Percentiles rank a stretch among this genome's conserved stretches.
Conservation (phyloP, 345 rosid genomes). For the Melaleuca quinquenervia region DNA sequence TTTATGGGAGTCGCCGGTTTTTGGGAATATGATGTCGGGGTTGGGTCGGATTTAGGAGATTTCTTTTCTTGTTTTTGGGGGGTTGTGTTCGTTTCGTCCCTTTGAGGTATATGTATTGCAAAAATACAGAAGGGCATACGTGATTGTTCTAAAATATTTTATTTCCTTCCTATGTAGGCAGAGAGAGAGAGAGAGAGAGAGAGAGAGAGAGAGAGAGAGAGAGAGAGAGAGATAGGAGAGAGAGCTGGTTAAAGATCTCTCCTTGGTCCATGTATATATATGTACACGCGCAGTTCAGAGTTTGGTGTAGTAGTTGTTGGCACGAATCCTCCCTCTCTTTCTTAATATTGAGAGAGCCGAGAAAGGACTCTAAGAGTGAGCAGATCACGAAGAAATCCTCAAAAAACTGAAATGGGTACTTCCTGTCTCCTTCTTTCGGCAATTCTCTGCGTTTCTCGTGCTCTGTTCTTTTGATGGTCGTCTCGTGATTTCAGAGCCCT, state of each 20-base stretch:
- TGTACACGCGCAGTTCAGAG: background rate
- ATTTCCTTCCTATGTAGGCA: background rate
- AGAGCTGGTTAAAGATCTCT: slow-evolving; percentile 10
- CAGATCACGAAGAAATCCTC: slow-evolving; percentile 6
- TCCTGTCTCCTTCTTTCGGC: background rate
- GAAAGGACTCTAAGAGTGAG: background rate
- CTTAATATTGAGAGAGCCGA: slow-evolving; percentile 9
- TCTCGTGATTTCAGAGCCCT: slow-evolving; percentile 6
- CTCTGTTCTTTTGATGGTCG: slow-evolving; percentile 4
- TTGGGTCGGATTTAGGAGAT: slow-evolving; percentile 15
- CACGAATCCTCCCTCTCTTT: background rate
- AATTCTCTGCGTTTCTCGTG: background rate
- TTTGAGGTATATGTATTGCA: background rate
- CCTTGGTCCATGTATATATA: background rate
- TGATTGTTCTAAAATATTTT: slow-evolving; percentile 1
- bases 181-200: background rate
- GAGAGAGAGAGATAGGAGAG: slow-evolving; percentile 8
- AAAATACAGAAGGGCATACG: background rate
- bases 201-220: slow-evolving; percentile 6
- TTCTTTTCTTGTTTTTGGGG: background rate
- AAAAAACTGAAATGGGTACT: slow-evolving; percentile 41
- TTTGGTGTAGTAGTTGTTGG: background rate
- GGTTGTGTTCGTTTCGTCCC: background rate
- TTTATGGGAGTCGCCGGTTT: slow-evolving; percentile 39
- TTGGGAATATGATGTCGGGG: slow-evolving; percentile 62